Evolutionary conservation across 1,139 yeast genomes (phyloP).

Genomic region (Ashbya aceris): DNA sequence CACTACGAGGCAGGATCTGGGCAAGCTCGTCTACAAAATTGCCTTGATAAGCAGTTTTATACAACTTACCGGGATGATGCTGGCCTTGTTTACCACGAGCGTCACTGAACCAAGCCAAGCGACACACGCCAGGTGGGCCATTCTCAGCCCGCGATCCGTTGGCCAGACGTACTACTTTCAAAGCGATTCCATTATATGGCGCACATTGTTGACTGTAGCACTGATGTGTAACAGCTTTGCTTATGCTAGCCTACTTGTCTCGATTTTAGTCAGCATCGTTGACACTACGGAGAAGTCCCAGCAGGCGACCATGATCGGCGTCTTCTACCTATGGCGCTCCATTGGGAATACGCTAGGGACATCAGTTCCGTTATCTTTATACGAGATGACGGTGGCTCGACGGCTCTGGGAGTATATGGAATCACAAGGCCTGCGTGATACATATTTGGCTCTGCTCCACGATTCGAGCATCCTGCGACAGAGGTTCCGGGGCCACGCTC

Average conservation of each 20-base stretch:
- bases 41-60: slow-evolving; percentile 11
- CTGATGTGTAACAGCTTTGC: slow-evolving; percentile 21
- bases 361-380: slow-evolving; percentile 35
- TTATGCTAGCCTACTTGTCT: slow-evolving; percentile 24
- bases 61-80: slow-evolving; percentile 19
- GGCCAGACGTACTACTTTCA: neutral
- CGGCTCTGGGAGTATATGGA: slow-evolving; percentile 27
- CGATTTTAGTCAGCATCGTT: slow-evolving; percentile 29
- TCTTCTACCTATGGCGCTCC: slow-evolving; percentile 39
- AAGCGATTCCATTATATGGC: slow-evolving; percentile 15
- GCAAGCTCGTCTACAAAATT: slow-evolving; percentile 7
- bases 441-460: slow-evolving; percentile 18
- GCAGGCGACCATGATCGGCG: slow-evolving; percentile 32
- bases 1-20: slow-evolving; percentile 21
- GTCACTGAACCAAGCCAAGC: slow-evolving; percentile 12
- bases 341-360: slow-evolving; percentile 42
- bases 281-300: slow-evolving; percentile 27
- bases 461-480: slow-evolving; percentile 32
- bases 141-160: neutral
- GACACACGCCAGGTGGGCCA: neutral
- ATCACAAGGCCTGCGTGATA: slow-evolving; percentile 24
- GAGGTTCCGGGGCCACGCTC: slow-evolving; percentile 25
- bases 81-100: slow-evolving; percentile 17
- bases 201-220: slow-evolving; percentile 18
- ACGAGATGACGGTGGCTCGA: slow-evolving; percentile 26